Conservation (phyloP, 106 monocot species). For the Platanthera zijinensis region DNA sequence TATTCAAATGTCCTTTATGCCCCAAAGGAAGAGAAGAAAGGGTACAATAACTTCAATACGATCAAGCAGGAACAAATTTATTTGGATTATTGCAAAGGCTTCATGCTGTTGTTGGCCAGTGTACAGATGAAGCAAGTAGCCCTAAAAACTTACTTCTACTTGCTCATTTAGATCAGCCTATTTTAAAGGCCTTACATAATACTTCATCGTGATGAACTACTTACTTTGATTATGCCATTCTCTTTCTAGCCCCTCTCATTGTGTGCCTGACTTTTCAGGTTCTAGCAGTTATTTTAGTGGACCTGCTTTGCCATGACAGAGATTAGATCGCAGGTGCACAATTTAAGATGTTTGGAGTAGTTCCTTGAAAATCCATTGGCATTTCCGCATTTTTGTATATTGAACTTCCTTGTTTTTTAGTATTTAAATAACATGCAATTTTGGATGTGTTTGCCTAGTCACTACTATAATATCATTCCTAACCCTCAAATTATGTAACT, state of each 20-base stretch:
- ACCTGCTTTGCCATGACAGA: conserved; percentile 4
- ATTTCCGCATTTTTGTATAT: conserved; percentile 8
- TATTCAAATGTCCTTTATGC: not conserved
- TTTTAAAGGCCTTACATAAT: not conserved
- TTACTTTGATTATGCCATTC: not conserved
- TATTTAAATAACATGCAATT: not conserved
- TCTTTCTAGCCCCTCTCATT: not conserved
- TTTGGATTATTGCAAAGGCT: not conserved
- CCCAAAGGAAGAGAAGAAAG: not conserved
- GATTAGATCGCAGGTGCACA: conserved; percentile 9
- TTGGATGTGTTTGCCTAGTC: not conserved
- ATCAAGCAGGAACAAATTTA: not conserved
- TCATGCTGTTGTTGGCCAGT: not conserved
- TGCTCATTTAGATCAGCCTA: not conserved
- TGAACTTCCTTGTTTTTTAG: not conserved
- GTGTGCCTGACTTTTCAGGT: conserved; percentile 5
- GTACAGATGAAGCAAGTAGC: not conserved
- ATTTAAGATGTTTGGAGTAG: not conserved
- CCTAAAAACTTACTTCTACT: not conserved
- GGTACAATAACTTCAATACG: not conserved
- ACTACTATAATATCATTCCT: not conserved
- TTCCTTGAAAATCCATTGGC: conserved; percentile 3
- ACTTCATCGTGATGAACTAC: not conserved
- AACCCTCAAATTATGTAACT: not conserved
- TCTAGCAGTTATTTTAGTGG: not conserved